Conservation (phyloP, 495 filamentous ascomycete genomes). For the Aspergillus nidulans region DNA sequence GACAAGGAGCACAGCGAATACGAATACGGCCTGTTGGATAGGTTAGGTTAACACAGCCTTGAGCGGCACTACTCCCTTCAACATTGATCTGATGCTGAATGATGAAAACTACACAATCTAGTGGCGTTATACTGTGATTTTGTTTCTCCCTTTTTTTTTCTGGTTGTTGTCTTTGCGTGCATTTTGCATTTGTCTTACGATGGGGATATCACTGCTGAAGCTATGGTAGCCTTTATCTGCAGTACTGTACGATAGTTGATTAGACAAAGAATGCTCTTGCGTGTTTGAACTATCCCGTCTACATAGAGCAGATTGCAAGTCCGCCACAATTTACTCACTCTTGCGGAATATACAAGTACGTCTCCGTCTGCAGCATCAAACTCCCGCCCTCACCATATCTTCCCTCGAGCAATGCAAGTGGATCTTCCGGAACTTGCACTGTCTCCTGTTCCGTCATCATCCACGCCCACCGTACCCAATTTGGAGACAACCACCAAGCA, state of each 20-base stretch:
- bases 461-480: slow-evolving; percentile 43
- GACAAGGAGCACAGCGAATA: slow-evolving; percentile 9
- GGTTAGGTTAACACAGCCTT: slow-evolving; percentile 1
- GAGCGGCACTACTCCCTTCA: neutral
- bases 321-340: neutral
- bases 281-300: neutral
- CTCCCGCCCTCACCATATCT: slow-evolving; percentile 9
- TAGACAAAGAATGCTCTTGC: slow-evolving; percentile 7
- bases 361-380: slow-evolving; percentile 29
- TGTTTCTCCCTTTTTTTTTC: neutral
- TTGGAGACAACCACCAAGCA: slow-evolving; percentile 37
- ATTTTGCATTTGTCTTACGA: slow-evolving; percentile 11
- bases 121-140: slow-evolving; percentile 8
- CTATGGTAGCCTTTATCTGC: slow-evolving; percentile 1
- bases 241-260: slow-evolving; percentile 13
- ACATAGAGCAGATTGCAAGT: neutral
- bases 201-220: slow-evolving; percentile 11
- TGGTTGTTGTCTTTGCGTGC: neutral
- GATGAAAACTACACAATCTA: slow-evolving; percentile 10
- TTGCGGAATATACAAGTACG: slow-evolving; percentile 41
- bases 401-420: slow-evolving; percentile 28
- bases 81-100: slow-evolving; percentile 9
- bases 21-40: slow-evolving; percentile 13
- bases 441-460: slow-evolving; percentile 36
- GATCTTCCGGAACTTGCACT: slow-evolving; percentile 36